Conservation (phyloP, 2,329 filamentous ascomycete species). For the Trichoderma polysporum region DNA sequence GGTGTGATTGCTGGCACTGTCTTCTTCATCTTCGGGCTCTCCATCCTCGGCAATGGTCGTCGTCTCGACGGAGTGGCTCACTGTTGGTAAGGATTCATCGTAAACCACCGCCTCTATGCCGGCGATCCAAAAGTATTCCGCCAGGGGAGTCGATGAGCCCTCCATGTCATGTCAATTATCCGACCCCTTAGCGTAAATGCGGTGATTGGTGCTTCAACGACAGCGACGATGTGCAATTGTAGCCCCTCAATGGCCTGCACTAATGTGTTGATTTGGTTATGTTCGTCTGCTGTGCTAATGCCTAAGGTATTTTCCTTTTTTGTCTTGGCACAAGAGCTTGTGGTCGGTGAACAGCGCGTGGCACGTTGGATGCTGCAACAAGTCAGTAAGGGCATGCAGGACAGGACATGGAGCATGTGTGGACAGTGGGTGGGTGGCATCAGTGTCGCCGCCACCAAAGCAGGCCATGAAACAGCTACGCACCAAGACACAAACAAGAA, state of each 20-base stretch:
- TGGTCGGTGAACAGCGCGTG: conserved; percentile 21
- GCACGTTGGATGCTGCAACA: conserved; percentile 20
- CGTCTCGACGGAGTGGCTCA: conserved; percentile 46
- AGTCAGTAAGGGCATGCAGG: conserved; percentile 23
- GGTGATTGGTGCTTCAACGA: not conserved
- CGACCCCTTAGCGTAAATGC: conserved; percentile 26
- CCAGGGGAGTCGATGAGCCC: conserved; percentile 62
- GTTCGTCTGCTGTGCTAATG: not conserved
- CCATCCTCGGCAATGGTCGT: conserved; percentile 64
- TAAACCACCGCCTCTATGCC: conserved; percentile 68
- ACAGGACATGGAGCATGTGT: conserved; percentile 19
- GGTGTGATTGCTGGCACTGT: conserved; percentile 35
- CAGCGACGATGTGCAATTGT: not conserved
- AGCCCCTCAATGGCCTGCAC: conserved; percentile 1
- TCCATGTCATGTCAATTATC: conserved; percentile 54
- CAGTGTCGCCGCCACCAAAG: conserved; percentile 16
- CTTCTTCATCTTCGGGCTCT: conserved; percentile 60
- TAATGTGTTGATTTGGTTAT: not conserved
- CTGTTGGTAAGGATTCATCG: conserved; percentile 49
- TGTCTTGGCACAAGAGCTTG: not conserved
- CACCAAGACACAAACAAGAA: conserved; percentile 7
- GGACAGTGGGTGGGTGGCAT: conserved; percentile 21
- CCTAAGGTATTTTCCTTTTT: not conserved
- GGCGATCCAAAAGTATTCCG: conserved; percentile 76
- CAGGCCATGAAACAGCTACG: conserved; percentile 20